phyloP scores from a whole-genome alignment of 1,284 basidiomycete genomes.

The Sanghuangporus weigelae region DNA sequence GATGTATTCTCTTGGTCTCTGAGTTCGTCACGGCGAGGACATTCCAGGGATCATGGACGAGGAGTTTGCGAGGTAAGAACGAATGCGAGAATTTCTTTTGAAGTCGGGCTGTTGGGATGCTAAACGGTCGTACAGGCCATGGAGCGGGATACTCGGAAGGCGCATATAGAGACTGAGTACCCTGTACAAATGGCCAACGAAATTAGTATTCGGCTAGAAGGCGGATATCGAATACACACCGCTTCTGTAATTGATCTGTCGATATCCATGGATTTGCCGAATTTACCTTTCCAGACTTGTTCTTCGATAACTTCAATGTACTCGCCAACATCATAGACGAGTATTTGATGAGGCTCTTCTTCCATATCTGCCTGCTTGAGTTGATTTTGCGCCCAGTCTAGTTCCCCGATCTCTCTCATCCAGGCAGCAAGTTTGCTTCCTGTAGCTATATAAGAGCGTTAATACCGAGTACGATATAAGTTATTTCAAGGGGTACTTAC shows the following conservation, averaged over 20 bases:
- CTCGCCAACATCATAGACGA: constrained; percentile 26
- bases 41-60: constrained; percentile 25
- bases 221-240: not conserved
- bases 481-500: not conserved
- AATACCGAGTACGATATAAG: too few species aligned
- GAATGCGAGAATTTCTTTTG: constrained; percentile 20
- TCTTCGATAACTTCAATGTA: constrained; percentile 25
- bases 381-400: constrained; percentile 28
- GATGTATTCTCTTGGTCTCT: not conserved
- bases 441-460: constrained; percentile 21
- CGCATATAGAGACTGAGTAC: constrained; percentile 24
- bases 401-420: constrained; percentile 32
- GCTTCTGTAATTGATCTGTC: constrained; percentile 1
- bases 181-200: not conserved
- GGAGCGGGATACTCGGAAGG: constrained; percentile 29
- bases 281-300: constrained; percentile 7
- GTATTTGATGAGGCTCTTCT: constrained; percentile 29
- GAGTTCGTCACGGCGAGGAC: constrained; percentile 15
- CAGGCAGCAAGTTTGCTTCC: constrained; percentile 34
- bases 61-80: constrained; percentile 24
- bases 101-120: constrained; percentile 15
- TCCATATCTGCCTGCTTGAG: constrained; percentile 35
- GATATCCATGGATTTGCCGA: constrained; percentile 8
- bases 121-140: constrained; percentile 32
- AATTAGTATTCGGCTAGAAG: not conserved